Base-by-base conservation (phyloP, 1,284 basidiomycete genomes). In the Ustilago xerochloae region DNA sequence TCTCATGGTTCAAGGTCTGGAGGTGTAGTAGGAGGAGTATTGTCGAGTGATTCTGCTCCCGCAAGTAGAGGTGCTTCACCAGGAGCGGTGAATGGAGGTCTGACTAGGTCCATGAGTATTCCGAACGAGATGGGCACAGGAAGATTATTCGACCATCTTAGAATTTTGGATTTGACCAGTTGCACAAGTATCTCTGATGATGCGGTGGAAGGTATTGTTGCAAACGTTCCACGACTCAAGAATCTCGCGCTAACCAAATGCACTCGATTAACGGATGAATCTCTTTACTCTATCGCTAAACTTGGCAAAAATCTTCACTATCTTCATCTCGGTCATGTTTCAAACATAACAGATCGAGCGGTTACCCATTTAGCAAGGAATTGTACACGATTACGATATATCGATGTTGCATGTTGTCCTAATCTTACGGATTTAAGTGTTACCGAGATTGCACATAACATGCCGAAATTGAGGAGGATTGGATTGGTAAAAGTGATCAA, bases 351-450 rank as follows among this genome's bases (percentile, higher is more conserved):
- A 3, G 97, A 99, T 84, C 89, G 89, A 26, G 93, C 92, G 7
- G 91, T 99, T 36, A 91, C 90, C 54, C 89, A 89, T 9, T 87
- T 99, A 16, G 94, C 94, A 4, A 88, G 93, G 39, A 89, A 89
- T 22, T 99, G 97, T 85, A 95, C 93, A 0, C 88, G 97, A n/a
- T 85, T 99, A 61, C 88, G 97, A 75, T 99, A 99, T 84, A 91
- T 99, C 65, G 97, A 99, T 84, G 90, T 99, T 72, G 97, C 97
- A 5, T 96, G 95, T 94, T 99, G 96, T 79, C 87, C 89, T 2
- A 88, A 90, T 41, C 86, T 99, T 41, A 97, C 96, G 15, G 97
- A 99, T 83, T 90, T 93, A 87, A 93, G 93, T 49, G 93, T 99
- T 3, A 91, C 93, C 77, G 96, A 98, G 84, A 88, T 99, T 24